Evolutionary conservation across 2,329 filamentous ascomycete species (phyloP).

Genomic region (Ophiostoma montium): DNA sequence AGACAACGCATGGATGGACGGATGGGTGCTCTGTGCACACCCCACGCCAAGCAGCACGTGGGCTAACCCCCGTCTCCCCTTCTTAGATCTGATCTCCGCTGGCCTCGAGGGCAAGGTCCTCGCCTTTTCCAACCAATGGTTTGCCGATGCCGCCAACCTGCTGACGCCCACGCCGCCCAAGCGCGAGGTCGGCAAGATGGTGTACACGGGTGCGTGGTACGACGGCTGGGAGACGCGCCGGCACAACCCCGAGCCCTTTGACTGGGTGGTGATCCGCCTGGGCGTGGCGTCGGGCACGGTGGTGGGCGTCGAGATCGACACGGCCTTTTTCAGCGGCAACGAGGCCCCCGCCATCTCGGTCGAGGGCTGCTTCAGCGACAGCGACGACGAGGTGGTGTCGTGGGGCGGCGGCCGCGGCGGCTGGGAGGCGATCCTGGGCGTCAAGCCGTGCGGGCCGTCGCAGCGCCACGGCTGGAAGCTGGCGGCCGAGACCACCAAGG

Average conservation of each 20-base stretch:
- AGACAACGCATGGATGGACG: no score
- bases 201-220: constrained; percentile 56
- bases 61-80: no score
- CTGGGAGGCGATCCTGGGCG: constrained; percentile 59
- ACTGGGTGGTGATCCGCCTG: constrained; percentile 53
- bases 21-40: no score
- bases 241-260: constrained; percentile 49
- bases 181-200: constrained; percentile 51
- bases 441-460: constrained; percentile 59
- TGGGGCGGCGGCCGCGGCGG: constrained; percentile 44
- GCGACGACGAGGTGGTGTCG: constrained; percentile 39
- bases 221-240: constrained; percentile 57
- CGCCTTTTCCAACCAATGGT: constrained; percentile 55
- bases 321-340: constrained; percentile 69
- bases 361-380: constrained; percentile 55
- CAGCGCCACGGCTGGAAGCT: constrained; percentile 64
- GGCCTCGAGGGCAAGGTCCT: constrained; percentile 49
- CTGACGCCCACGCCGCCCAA: constrained; percentile 50
- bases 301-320: constrained; percentile 65
- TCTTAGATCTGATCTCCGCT: constrained; percentile 46
- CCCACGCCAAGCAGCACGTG: no score
- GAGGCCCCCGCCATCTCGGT: constrained; percentile 68
- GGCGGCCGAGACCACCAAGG: constrained; percentile 40
- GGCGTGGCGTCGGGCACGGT: constrained; percentile 59
- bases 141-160: constrained; percentile 50